These are phyloP conservation scores for Fraxinus quadrangulata DNA, from an alignment of 257 asterid species.

Conservation along the genomic window DNA sequence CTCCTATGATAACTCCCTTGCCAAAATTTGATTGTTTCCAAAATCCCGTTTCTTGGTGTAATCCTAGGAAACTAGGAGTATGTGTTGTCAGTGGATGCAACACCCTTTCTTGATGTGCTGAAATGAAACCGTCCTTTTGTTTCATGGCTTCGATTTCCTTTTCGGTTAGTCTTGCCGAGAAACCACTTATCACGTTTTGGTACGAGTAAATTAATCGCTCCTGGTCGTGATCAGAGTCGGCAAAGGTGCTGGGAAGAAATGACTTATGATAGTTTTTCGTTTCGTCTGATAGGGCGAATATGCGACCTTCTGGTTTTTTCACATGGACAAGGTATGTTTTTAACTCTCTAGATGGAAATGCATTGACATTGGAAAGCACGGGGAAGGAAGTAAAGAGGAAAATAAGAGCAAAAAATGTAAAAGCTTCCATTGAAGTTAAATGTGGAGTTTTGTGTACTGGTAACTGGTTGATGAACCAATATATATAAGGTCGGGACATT, in stretches of 20 bases:
- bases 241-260: constrained; percentile 7
- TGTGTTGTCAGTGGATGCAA: constrained; percentile 36
- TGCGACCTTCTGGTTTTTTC: neutral
- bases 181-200: constrained; percentile 31
- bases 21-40: constrained; percentile 36
- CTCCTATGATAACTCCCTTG: constrained; percentile 32
- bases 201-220: constrained; percentile 27
- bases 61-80: constrained; percentile 39
- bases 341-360: constrained; percentile 12
- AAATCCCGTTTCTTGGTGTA: constrained; percentile 30
- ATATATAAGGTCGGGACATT: constrained; percentile 17
- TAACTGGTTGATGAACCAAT: neutral
- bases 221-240: constrained; percentile 2
- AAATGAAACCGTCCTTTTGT: constrained; percentile 26
- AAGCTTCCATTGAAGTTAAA: constrained; percentile 14
- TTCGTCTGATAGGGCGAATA: constrained; percentile 8
- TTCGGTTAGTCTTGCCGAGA: constrained; percentile 32
- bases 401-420: constrained; percentile 12
- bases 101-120: constrained; percentile 27
- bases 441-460: neutral
- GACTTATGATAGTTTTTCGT: constrained; percentile 23
- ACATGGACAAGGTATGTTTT: constrained; percentile 35
- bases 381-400: constrained; percentile 9
- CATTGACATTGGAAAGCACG: neutral
- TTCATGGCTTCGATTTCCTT: constrained; percentile 27